phyloP scores from a whole-genome alignment of 2,329 filamentous ascomycete genomes.

The Orbilia ellipsospora region DNA sequence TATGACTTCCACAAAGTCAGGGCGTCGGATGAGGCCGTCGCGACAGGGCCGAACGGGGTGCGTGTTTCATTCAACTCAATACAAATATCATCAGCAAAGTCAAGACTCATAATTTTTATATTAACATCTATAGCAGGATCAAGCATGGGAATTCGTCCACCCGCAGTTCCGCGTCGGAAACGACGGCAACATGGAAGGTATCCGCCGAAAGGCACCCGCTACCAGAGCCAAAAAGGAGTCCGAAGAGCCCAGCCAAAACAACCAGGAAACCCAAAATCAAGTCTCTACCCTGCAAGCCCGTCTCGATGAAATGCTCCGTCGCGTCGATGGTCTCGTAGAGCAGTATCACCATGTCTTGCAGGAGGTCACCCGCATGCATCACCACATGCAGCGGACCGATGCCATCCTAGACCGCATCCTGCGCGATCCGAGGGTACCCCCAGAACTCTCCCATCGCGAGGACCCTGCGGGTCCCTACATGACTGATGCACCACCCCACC shows the following conservation, averaged over 20 bases:
- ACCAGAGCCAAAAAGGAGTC: slow-evolving; percentile 48
- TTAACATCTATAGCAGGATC: slow-evolving; percentile 35
- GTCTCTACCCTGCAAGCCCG: slow-evolving; percentile 26
- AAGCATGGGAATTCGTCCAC: slow-evolving; percentile 97
- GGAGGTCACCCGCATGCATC: slow-evolving; percentile 15
- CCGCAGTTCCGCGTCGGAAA: slow-evolving; percentile 95
- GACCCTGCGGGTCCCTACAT: background rate
- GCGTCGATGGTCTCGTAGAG: slow-evolving; percentile 25
- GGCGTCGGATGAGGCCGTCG: slow-evolving; percentile 80
- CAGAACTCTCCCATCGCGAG: background rate
- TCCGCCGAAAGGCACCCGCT: slow-evolving; percentile 91
- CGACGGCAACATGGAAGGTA: slow-evolving; percentile 96
- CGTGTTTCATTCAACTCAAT: background rate
- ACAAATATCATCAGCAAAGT: background rate
- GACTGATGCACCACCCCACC: background rate
- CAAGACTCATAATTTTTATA: background rate
- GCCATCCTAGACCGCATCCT: slow-evolving; percentile 22
- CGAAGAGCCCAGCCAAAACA: slow-evolving; percentile 33
- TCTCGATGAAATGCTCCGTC: slow-evolving; percentile 30
- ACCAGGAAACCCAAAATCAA: slow-evolving; percentile 8
- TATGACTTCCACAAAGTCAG: slow-evolving; percentile 97
- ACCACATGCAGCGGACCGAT: slow-evolving; percentile 12
- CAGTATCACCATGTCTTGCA: slow-evolving; percentile 34
- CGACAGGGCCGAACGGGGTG: slow-evolving; percentile 41
- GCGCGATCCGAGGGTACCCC: slow-evolving; percentile 13